Percentiles rank a stretch among this genome's conserved stretches.
These are phyloP conservation scores for Pseudotulostoma volvatum DNA, from an alignment of 495 filamentous ascomycete species.

Conservation along the genomic window DNA sequence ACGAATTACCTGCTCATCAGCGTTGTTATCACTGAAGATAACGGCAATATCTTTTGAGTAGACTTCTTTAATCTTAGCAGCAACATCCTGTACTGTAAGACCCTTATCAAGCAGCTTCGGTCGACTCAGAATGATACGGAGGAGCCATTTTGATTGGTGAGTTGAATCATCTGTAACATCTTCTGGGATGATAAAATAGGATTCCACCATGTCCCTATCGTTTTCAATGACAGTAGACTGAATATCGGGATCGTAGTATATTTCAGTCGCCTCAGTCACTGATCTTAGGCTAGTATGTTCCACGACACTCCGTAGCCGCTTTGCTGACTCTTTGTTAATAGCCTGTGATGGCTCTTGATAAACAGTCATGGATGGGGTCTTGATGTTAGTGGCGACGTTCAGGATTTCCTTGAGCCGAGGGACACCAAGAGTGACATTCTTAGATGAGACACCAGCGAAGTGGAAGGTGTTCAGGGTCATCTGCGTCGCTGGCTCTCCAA, in stretches of 20 bases:
- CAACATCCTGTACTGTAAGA: constrained; percentile 82
- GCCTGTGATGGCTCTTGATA: constrained; percentile 46
- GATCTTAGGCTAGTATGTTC: constrained; percentile 93
- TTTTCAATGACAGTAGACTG: constrained; percentile 67
- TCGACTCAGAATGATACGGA: constrained; percentile 85
- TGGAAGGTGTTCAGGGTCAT: constrained; percentile 99
- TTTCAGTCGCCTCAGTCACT: constrained; percentile 79
- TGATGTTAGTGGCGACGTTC: constrained; percentile 93
- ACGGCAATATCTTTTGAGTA: constrained; percentile 80
- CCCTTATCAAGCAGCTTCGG: constrained; percentile 91
- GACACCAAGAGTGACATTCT: constrained; percentile 98
- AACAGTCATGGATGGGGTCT: constrained; percentile 96
- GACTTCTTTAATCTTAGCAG: constrained; percentile 67
- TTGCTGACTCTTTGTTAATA: constrained; percentile 61
- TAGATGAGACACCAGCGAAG: constrained; percentile 98
- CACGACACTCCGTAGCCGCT: constrained; percentile 66
- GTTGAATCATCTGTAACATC: constrained; percentile 53
- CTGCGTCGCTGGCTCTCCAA: constrained; percentile 96
- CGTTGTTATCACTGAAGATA: constrained; percentile 96
- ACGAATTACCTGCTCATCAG: constrained; percentile 85
- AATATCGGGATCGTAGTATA: constrained; percentile 94
- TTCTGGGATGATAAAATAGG: constrained; percentile 91
- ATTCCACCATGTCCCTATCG: constrained; percentile 87
- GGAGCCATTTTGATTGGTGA: constrained; percentile 80
- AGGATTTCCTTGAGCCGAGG: constrained; percentile 98